Conservation (phyloP, 1,139 yeast species). For the Blastobotrys indianensis region DNA sequence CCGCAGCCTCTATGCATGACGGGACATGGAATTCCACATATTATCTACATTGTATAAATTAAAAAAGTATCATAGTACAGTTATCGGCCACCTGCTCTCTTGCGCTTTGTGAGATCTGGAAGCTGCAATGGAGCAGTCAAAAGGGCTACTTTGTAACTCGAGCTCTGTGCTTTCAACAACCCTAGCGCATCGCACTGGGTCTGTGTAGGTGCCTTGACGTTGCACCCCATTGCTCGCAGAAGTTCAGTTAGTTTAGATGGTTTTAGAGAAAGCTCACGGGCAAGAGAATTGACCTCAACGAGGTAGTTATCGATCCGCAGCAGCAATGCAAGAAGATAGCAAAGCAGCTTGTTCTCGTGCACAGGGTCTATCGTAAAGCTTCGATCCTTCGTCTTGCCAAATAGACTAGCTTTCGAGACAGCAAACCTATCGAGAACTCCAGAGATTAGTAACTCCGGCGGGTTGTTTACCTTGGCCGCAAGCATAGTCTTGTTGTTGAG, state of each 20-base stretch:
- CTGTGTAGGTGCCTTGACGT: constrained; percentile 65
- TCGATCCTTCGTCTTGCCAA: constrained; percentile 61
- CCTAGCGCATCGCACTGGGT: constrained; percentile 81
- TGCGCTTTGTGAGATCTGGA: constrained; percentile 76
- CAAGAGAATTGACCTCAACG: constrained; percentile 73
- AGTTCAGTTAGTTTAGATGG: constrained; percentile 66
- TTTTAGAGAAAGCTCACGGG: constrained; percentile 77
- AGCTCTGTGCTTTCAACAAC: constrained; percentile 59
- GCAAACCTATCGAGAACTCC: constrained; percentile 69
- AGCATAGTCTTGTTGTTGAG: constrained; percentile 55
- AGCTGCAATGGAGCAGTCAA: constrained; percentile 84
- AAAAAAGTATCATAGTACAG: too few species aligned
- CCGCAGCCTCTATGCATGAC: too few species aligned
- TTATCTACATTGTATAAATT: constrained; percentile 1
- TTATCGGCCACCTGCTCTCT: constrained; percentile 33
- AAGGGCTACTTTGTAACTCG: constrained; percentile 70
- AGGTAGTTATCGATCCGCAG: constrained; percentile 72
- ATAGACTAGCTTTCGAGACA: constrained; percentile 54
- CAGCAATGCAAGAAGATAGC: constrained; percentile 66
- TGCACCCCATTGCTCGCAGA: constrained; percentile 78
- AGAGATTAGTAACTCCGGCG: constrained; percentile 69
- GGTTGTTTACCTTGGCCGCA: constrained; percentile 55
- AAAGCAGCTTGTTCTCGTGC: constrained; percentile 77
- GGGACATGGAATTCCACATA: neutral
- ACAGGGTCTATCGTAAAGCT: constrained; percentile 77